Evolutionary conservation across 805 yeast genomes (phyloP).

Genomic region (Ogataea haglerorum): DNA sequence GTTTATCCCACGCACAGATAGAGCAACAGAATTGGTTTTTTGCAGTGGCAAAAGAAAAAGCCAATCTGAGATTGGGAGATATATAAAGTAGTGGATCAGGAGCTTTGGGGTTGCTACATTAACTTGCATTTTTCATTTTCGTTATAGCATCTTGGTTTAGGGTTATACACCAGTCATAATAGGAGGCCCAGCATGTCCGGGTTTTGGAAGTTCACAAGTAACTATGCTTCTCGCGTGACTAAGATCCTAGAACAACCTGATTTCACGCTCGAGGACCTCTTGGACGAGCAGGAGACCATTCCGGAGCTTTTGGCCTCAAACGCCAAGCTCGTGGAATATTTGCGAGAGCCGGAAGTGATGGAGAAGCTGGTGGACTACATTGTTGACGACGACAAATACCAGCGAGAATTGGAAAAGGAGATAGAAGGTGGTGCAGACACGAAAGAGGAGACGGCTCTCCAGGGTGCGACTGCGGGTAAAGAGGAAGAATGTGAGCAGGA

Average conservation of each 20-base stretch:
- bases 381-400: conserved; percentile 46
- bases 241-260: conserved; percentile 47
- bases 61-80: not conserved
- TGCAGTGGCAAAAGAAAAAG: not conserved
- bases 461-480: not conserved
- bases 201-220: conserved; percentile 42
- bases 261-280: conserved; percentile 50
- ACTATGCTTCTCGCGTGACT: conserved; percentile 56
- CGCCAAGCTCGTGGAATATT: conserved; percentile 69
- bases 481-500: not conserved
- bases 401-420: conserved; percentile 18
- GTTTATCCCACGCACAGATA: conserved; percentile 2
- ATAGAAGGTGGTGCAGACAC: conserved; percentile 7
- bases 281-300: conserved; percentile 72
- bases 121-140: conserved; percentile 5
- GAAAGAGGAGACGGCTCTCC: conserved; percentile 1
- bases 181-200: conserved; percentile 30
- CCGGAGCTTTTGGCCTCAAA: conserved; percentile 73
- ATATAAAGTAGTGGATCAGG: not conserved
- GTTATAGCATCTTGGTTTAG: conserved; percentile 6
- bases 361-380: conserved; percentile 66
- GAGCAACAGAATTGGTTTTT: not conserved
- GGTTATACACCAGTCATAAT: conserved; percentile 1
- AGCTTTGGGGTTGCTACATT: conserved; percentile 7
- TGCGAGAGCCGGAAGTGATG: conserved; percentile 75